Evolutionary conservation across 192 early-diverging fungal genomes (phyloP), one percentile per base, ranked within the genome.

Genomic region (Coemansia sp.): DNA sequence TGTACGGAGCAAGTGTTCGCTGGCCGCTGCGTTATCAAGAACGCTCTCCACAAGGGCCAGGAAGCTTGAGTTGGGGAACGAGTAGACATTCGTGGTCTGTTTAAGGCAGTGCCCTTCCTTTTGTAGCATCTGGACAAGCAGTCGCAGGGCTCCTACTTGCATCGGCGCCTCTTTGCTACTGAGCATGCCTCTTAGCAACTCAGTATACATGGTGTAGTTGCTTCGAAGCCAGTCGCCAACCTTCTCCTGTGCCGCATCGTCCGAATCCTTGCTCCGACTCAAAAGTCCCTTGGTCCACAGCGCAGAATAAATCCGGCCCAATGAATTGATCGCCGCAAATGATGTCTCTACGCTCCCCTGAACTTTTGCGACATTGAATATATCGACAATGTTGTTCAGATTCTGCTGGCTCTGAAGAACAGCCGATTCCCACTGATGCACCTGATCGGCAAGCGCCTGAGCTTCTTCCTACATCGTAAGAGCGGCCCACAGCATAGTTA

Each of bases 161-260:
- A 94, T 85, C 41, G 91, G 85, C 30, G 89, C 85, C 58, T 95
- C 93, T 1, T 70, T 74, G 62, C 86, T 69, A 2, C 76, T 58
- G 4, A 96, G 69, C 35, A 89, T 72, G 0, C 62, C 44, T 30
- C 74, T 82, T 21, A 93, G 77, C 33, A 73, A 74, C 30, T 85
- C 86, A 8, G 86, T 38, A 68, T 87, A 98, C n/a, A 85, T 69
- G 30, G 85, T 71, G 73, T 93, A 92, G 58, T 94, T 90, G 30
- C 89, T 88, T 5, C 90, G 85, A 16, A 95, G 83, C 94, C 93
- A 95, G 5, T 81, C 67, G 1, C 84, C 81, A 33, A 95, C 87
- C 35, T 91, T 87, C 12, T 73, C 78, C n/a, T 85, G 45, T 12
- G 72, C 69, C 15, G 68, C 20, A 6, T 63, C 63, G 56, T 67